Base-by-base conservation (phyloP, 1,139 yeast genomes). In the Nadsonia starkeyi-henricii region DNA sequence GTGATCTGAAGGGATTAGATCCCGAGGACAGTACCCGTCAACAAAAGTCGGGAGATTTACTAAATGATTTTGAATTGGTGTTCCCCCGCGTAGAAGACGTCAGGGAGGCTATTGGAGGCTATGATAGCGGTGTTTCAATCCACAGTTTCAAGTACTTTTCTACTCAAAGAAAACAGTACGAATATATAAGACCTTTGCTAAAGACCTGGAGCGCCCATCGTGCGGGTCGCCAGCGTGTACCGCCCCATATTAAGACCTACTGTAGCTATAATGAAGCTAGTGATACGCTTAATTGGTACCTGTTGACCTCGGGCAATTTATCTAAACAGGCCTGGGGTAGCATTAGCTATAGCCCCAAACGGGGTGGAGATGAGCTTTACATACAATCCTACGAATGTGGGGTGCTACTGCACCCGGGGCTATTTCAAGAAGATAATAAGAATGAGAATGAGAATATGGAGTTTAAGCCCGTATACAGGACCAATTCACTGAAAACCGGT, bases 241-340 rank as follows among this genome's bases (percentile, higher is more conserved):
- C 66, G 26, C 68, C 68, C 1, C 69, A 65, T 50, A 61, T 65
- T 50, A 65, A 65, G 52, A 64, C 69, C 1, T 33, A 13, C 17
- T n/a, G 4, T n/a, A 33, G 39, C 39, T 65, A 62, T 45, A 42
- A 56, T 47, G 58, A 58, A 18, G 50, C 54, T 3, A 48, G 45
- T 23, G 53, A 52, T 2, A 45, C 47, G 41, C 51, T 63, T 12
- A 51, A 52, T 20, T 65, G 68, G 67, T 44, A 59, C 18, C 55
- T 65, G 28, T 51, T 64, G 39, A 64, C 68, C 12, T 61, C 66
- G 1, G 67, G 68, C 28, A 65, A 65, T 50, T 49, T 65, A 37
- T 62, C 66, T 39, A 62, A 61, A 44, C 63, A 58, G 42, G 69
- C 68, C 0, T 65, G 69, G 69, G 69, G 69, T 1, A 55, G 52